Evolutionary conservation across 768 basidiomycete species (phyloP), one percentile per base, ranked within the genome.

Genomic region (Mycena vitilis): DNA sequence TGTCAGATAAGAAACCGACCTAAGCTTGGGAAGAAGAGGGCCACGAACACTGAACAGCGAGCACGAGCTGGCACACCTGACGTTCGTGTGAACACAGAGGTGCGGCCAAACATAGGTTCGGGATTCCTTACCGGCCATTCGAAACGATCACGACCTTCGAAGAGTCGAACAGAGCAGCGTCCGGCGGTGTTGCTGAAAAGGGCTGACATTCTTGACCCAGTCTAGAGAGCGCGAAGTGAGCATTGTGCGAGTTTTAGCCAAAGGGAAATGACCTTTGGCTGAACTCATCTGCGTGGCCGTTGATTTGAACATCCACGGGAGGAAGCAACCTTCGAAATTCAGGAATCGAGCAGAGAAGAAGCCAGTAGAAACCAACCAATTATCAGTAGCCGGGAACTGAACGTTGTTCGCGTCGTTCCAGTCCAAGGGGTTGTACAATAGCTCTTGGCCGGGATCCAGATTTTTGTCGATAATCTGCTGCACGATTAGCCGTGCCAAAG

Each of bases 121-220:
- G 58, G 9, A 55, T 62, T 55, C 11, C 53, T 49, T 58, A 65
- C 69, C 83, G 78, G 70, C 88, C 88, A 72, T 89, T 89, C 23
- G 83, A 84, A 22, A 90, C 78, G 59, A 89, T 87, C 20, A 81
- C 82, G 2, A 87, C 79, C 63, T 87, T 82, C 65, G 80, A 78
- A 9, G 85, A 76, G 44, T 84, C 78, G 74, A 89, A 89, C 23
- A 89, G 76, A n/a, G 78, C 81, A 59, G 80, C 74, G 12, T 78
- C 75, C 7, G 88, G 87, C 52, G 84, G 78, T 30, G 76, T 67
- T 70, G 76, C 75, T 2, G 55, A 42, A 34, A 70, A 70, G 36
- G 81, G 82, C 68, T 82, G 80, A 65, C 84, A 87, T 75, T 85
- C 84, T 71, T 83, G 82, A 8, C 84, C 85, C 25, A 86, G 68